Base-by-base conservation (phyloP, 148 eudicot genomes). In the Diospyros lotus region DNA sequence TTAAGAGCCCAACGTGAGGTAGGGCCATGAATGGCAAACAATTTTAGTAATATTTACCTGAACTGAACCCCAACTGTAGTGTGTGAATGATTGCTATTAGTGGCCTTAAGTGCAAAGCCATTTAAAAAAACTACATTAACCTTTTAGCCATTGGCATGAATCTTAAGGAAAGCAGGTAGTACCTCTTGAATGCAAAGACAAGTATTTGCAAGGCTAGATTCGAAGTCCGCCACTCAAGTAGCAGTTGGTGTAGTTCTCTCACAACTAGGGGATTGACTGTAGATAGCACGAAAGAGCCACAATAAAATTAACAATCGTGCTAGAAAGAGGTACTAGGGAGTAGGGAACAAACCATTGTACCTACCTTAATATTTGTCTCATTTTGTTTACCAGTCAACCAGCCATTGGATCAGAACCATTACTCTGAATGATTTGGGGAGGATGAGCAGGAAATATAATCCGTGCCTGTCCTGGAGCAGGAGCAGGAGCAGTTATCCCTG, bases 221-320 rank as follows among this genome's bases (percentile, higher is more conserved):
- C 66, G 43, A 61, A 75, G 79, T 71, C 82, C 15, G 79, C 65
- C 82, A 80, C 65, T 75, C 75, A 75, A 75, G 78, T 68, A 73
- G 73, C 73, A 63, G 78, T 62, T 58, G 66, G 52, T 64, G 76
- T 79, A 71, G 71, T 75, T 75, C 79, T 75, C 67, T 73, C 53
- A 50, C 62, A 52, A 58, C 14, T 65, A 45, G 45, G 5, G 52
- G 14, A 73, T 60, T 15, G 45, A 51, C 78, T 76, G 55, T 11
- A 3, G 55, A 43, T 65, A 66, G 45, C 66, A 40, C 1, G 69
- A 40, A 67, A 67, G 61, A 14, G 51, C 41, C 53, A 4, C 2
- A 1, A 28, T 46, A 59, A 52, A 51, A 59, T 48, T 14, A 9
- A 60, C 1, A 68, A n/a, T 39, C 14, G 17, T 13, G 41, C 7